Percentiles rank a stretch among this genome's conserved stretches.
Conservation (phyloP, 2,329 filamentous ascomycete genomes). For the Zymoseptoria tritici region DNA sequence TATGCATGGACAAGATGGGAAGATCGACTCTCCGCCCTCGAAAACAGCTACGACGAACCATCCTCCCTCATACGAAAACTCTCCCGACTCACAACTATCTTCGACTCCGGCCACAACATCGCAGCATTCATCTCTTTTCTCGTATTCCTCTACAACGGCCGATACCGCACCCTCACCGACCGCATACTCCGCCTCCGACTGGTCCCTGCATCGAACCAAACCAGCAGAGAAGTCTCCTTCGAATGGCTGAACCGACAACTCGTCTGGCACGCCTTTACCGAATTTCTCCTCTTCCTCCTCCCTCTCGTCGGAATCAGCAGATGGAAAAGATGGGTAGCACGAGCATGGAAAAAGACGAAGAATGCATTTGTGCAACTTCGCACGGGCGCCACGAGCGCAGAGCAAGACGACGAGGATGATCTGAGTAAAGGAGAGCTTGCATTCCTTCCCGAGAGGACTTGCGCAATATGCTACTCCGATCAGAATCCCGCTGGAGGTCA, state of each 20-base stretch:
- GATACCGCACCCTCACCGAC: constrained; percentile 86
- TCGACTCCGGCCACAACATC: constrained; percentile 69
- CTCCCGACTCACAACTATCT: constrained; percentile 59
- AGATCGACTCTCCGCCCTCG: constrained; percentile 68
- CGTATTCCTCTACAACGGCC: constrained; percentile 81
- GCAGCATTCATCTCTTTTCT: constrained; percentile 81
- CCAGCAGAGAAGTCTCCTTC: constrained; percentile 87
- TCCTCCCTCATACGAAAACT: constrained; percentile 48
- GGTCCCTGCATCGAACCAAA: constrained; percentile 74
- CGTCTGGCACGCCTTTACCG: constrained; percentile 99
- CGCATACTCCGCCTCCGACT: constrained; percentile 76
- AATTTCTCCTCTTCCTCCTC: constrained; percentile 95
- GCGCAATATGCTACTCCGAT: constrained; percentile 93
- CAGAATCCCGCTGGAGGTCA: constrained; percentile 62
- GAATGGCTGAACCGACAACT: constrained; percentile 96
- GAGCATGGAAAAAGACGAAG: constrained; percentile 77
- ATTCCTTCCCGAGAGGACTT: constrained; percentile 87
- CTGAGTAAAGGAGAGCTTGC: constrained; percentile 57
- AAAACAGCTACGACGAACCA: constrained; percentile 62
- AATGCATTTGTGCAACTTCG: constrained; percentile 46
- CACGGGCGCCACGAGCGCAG: constrained; percentile 33
- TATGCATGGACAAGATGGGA: constrained; percentile 94
- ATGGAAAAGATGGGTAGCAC: constrained; percentile 83
- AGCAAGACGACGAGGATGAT: constrained; percentile 37
- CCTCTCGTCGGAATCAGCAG: constrained; percentile 90